Conservation (phyloP, 352 stramenopile genomes). For the Phytopythium cucurbitacearum region DNA sequence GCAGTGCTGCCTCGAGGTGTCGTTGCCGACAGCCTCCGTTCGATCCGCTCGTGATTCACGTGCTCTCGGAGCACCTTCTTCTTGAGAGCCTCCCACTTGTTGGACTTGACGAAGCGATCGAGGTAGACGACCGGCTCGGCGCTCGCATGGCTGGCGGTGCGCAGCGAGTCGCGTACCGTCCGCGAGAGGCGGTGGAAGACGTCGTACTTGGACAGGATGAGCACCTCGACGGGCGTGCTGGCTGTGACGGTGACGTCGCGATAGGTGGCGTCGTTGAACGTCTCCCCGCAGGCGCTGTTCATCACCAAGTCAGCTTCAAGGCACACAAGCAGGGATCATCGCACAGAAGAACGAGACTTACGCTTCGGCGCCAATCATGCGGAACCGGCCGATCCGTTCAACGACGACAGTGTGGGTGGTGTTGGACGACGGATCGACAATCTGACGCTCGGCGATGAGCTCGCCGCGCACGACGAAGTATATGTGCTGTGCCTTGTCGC, state of each 20-base stretch:
- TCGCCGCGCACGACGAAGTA: conserved; percentile 75
- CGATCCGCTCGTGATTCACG: conserved; percentile 43
- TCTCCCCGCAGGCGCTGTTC: conserved; percentile 43
- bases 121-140: conserved; percentile 55
- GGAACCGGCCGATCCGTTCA: conserved; percentile 51
- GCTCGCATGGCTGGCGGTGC: conserved; percentile 33
- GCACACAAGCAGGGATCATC: not conserved
- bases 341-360: conserved; percentile 22
- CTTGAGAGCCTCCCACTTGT: conserved; percentile 64
- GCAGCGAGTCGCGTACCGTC: conserved; percentile 46
- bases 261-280: conserved; percentile 64
- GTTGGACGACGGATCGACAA: conserved; percentile 31
- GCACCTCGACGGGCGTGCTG: conserved; percentile 60
- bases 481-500: conserved; percentile 54
- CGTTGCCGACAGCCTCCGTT: conserved; percentile 31
- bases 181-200: conserved; percentile 69
- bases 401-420: conserved; percentile 39
- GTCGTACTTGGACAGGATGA: conserved; percentile 76
- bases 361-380: conserved; percentile 66
- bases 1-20: not conserved
- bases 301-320: not conserved
- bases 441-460: conserved; percentile 45
- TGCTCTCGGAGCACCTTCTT: conserved; percentile 37
- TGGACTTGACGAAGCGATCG: conserved; percentile 65
- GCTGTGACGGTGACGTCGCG: conserved; percentile 61